phyloP scores from a whole-genome alignment of 2,329 filamentous ascomycete genomes.

The Allantophomopsis lycopodina region DNA sequence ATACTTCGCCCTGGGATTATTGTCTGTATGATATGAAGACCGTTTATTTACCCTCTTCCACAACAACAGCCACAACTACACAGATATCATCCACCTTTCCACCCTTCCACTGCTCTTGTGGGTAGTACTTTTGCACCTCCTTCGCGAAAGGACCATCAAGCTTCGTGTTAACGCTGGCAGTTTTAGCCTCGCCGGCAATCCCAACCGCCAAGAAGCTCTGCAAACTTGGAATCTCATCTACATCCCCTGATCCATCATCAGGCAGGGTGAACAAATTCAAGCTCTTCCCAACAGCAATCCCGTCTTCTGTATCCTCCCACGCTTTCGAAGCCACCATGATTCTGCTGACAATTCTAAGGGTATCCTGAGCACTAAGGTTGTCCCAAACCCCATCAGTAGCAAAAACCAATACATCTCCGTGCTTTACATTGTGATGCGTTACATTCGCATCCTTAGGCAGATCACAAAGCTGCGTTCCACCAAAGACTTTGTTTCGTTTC shows the following conservation, averaged over 20 bases:
- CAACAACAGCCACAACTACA: slow-evolving; percentile 66
- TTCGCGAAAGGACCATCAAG: slow-evolving; percentile 88
- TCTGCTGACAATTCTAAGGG: slow-evolving; percentile 64
- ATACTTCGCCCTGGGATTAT: too few relatives aligned
- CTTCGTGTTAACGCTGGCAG: slow-evolving; percentile 67
- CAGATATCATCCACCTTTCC: slow-evolving; percentile 96
- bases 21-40: too few relatives aligned
- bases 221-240: slow-evolving; percentile 35
- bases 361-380: slow-evolving; percentile 84
- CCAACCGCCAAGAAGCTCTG: slow-evolving; percentile 69
- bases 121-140: slow-evolving; percentile 75
- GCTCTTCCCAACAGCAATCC: slow-evolving; percentile 48
- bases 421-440: slow-evolving; percentile 60
- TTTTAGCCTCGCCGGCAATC: slow-evolving; percentile 71
- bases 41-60: slow-evolving; percentile 36
- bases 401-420: slow-evolving; percentile 88
- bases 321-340: slow-evolving; percentile 63
- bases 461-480: slow-evolving; percentile 69
- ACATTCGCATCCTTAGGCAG: slow-evolving; percentile 73
- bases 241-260: slow-evolving; percentile 23
- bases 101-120: slow-evolving; percentile 74
- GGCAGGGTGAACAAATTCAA: slow-evolving; percentile 38
- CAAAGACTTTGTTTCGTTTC: slow-evolving; percentile 70
- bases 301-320: slow-evolving; percentile 52
- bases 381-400: slow-evolving; percentile 95